Base-by-base conservation (phyloP, 192 early-diverging fungal species). In the Coemansia sp. region DNA sequence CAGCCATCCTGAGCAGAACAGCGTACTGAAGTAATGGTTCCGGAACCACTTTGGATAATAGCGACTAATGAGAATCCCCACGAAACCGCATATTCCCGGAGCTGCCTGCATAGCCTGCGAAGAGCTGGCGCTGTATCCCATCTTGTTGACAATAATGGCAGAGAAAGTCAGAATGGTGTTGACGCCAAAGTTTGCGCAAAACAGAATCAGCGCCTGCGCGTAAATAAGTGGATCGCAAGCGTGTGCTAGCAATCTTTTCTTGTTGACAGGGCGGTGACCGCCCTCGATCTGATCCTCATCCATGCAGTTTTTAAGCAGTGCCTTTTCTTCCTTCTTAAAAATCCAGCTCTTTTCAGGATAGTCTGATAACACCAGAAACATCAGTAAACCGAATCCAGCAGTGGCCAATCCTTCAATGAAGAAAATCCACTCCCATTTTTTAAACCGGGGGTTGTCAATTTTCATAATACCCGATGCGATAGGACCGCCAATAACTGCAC, bases 141-240 rank as follows among this genome's bases (percentile, higher is more conserved):
- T 64, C 21, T 73, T 41, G 32, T 64, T 79, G 59, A 79, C 71
- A 8, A 79, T 73, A 24, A 73, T 79, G 4, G 71, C 55, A 1
- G 76, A 32, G 23, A 79, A 79, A 7, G 71, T 79, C 64, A 74
- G 56, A 54, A 73, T 79, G 3, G 76, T 79, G 68, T 73, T 79
- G 44, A 73, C 61, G 44, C 71, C 71, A 67, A 73, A 79, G 54
- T 73, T 74, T 19, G 71, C 76, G 47, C 64, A 64, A 54, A 67
- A 79, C 24, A 74, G 58, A 44, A 79, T 64, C 25, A 74, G 68
- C 34, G 64, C 76, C 56, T 70, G 68, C 5, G 68, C 24, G 53
- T 74, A 79, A 21, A 74, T 31, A 12, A 73, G 62, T 60, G 71
- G 71, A 44, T 79, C 76, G 9, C 28, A 16, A 2, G 60, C 67